A percentile compares a stretch with the other conserved stretches of the same genome.
Conservation (phyloP, 768 basidiomycete genomes). For the Rhodotorula toruloides region DNA sequence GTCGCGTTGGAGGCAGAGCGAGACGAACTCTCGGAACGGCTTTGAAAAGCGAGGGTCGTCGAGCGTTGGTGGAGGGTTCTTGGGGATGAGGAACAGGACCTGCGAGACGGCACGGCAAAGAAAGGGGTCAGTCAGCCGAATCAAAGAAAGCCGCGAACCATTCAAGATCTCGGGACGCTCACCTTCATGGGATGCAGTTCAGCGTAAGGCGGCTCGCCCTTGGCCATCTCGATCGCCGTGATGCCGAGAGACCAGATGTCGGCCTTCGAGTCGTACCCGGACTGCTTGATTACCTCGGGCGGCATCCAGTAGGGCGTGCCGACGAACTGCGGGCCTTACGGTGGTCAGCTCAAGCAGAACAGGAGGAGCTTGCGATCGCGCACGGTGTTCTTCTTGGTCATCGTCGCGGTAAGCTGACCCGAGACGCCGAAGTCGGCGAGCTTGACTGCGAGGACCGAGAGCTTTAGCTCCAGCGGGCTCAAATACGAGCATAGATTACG, state of each 20-base stretch:
- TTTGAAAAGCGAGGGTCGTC: conserved; percentile 81
- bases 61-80: conserved; percentile 86
- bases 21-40: conserved; percentile 88
- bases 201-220: conserved; percentile 96
- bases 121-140: not conserved
- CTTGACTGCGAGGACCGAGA: conserved; percentile 60
- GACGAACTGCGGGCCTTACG: conserved; percentile 27
- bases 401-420: conserved; percentile 86
- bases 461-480: too few relatives aligned
- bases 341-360: not conserved
- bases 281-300: conserved; percentile 98
- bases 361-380: conserved; percentile 54
- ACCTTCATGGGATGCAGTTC: conserved; percentile 99
- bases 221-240: conserved; percentile 94
- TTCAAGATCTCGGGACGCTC: not conserved
- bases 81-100: conserved; percentile 97
- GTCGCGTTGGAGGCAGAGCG: conserved; percentile 87
- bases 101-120: conserved; percentile 49
- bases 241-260: conserved; percentile 99
- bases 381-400: conserved; percentile 96
- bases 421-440: conserved; percentile 98
- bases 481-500: conserved; percentile 1
- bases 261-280: conserved; percentile 97
- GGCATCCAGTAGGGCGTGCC: conserved; percentile 97
- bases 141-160: not conserved